Conservation (phyloP, 306 rosid species). For the Inga oerstediana region DNA sequence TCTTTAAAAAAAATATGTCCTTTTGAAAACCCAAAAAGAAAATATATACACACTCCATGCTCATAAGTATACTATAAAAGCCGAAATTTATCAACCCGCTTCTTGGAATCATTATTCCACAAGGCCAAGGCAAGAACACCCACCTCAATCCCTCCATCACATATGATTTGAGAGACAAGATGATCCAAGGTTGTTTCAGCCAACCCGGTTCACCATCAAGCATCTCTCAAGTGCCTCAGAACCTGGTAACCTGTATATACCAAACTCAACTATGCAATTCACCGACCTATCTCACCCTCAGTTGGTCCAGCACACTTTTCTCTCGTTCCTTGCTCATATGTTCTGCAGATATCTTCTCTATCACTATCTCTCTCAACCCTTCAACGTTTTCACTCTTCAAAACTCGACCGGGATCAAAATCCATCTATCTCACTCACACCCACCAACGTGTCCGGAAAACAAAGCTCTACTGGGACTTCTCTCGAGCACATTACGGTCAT, state of each 20-base stretch:
- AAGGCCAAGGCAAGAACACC: slow-evolving; percentile 13
- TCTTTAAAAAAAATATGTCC: neutral
- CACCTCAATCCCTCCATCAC: slow-evolving; percentile 9
- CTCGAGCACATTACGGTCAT: slow-evolving; percentile 46
- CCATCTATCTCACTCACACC: slow-evolving; percentile 47
- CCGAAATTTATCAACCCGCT: slow-evolving; percentile 17
- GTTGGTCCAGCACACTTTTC: slow-evolving; percentile 63
- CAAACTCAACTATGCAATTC: slow-evolving; percentile 67
- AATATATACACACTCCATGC: neutral
- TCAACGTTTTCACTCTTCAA: slow-evolving; percentile 63
- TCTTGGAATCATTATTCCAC: neutral
- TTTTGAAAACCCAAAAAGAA: neutral
- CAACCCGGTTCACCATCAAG: slow-evolving; percentile 59
- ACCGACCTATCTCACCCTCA: slow-evolving; percentile 60
- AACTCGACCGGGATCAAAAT: slow-evolving; percentile 57
- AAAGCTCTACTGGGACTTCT: slow-evolving; percentile 77
- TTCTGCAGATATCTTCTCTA: slow-evolving; percentile 56
- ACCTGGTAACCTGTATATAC: slow-evolving; percentile 61
- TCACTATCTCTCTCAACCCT: slow-evolving; percentile 64
- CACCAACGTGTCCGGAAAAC: slow-evolving; percentile 43
- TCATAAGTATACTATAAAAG: neutral
- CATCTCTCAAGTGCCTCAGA: slow-evolving; percentile 55
- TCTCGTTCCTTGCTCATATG: slow-evolving; percentile 63
- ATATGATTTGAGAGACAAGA: slow-evolving; percentile 42
- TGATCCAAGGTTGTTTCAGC: slow-evolving; percentile 88